Evolutionary conservation across 23 red algal genomes (phyloP), one percentile per base, ranked within the genome.

Genomic region (Pyropia haitanensis): DNA sequence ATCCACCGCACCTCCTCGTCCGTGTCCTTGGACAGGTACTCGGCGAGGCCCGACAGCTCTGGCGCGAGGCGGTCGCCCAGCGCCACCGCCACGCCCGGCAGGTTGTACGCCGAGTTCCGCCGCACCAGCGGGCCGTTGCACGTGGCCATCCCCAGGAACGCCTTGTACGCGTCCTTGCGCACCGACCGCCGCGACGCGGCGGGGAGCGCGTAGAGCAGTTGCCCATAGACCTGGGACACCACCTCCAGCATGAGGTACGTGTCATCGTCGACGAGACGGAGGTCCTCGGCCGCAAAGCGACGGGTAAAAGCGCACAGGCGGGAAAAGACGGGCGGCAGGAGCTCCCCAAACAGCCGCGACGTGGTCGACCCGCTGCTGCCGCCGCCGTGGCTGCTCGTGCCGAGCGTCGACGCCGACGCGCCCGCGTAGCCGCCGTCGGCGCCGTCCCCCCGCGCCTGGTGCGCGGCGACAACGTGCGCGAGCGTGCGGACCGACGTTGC

Each of bases 91-190:
- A 90, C 77, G 27, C 86, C 86, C 5, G 86, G 86, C 27, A 90
- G 67, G 56, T 90, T 90, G 51, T 77, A 90, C 4, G 86, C 75
- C 46, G 69, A 82, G n/a, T 80, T 73, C 1, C 86, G 61, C 53
- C 86, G 77, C 33, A 90, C 80, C 27, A 90, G 32, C 28, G 86
- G 86, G 9, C 86, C 86, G 22, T 90, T 90, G 61, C 86, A 90
- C 1, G 86, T 90, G 17, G 86, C 75, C 86, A 90, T 90, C 5
- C 75, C 86, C 22, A 77, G 51, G 44, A 76, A 90, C 1, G 75
- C 75, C 67, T 90, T 90, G 58, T 73, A 73, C 19, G 86, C 75
- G 56, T 81, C 75, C 44, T 73, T 75, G 21, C 81, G 68, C 53
- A 76, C 70, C 18, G 58, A 59, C 53, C 70, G 75, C 50, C 67